Percentiles rank a stretch among this genome's conserved stretches.
Evolutionary conservation across 2,329 filamentous ascomycete species (phyloP).

Genomic region (Elsinoe necatrix): DNA sequence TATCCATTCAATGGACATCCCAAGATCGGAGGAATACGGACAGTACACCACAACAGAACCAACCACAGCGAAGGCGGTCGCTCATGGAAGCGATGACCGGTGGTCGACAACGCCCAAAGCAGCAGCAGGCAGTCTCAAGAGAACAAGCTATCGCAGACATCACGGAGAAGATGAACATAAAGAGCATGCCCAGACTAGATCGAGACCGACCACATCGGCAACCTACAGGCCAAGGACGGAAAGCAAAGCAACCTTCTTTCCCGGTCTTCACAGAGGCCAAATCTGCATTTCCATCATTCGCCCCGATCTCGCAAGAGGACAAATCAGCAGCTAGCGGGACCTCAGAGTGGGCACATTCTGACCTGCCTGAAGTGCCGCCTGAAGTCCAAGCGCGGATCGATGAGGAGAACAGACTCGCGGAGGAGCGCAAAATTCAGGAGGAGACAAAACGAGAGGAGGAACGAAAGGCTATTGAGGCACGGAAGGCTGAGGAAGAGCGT

Average conservation of each 20-base stretch:
- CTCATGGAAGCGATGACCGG: not conserved
- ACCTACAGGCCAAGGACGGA: not conserved
- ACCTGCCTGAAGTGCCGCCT: slow-evolving; percentile 4
- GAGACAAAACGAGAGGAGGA: not conserved
- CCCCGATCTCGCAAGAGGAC: not conserved
- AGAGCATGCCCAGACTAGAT: slow-evolving; percentile 12
- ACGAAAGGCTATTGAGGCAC: not conserved
- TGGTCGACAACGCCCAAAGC: not conserved
- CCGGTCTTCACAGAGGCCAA: not conserved
- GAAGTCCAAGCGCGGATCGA: slow-evolving; percentile 12
- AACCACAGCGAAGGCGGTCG: not conserved
- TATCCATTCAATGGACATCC: not conserved
- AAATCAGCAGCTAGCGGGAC: not conserved
- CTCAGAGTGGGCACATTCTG: not conserved
- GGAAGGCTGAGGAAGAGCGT: not conserved
- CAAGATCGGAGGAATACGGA: not conserved
- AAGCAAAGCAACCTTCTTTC: not conserved
- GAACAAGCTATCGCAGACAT: slow-evolving; percentile 11
- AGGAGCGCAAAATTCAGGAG: not conserved
- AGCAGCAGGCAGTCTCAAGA: not conserved
- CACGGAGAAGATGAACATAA: not conserved
- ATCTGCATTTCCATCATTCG: not conserved
- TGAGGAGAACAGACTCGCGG: slow-evolving; percentile 1
- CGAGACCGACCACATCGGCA: not conserved
- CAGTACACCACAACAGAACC: not conserved